Conservation (phyloP, 2,329 filamentous ascomycete species). For the Penicillium sp. region DNA sequence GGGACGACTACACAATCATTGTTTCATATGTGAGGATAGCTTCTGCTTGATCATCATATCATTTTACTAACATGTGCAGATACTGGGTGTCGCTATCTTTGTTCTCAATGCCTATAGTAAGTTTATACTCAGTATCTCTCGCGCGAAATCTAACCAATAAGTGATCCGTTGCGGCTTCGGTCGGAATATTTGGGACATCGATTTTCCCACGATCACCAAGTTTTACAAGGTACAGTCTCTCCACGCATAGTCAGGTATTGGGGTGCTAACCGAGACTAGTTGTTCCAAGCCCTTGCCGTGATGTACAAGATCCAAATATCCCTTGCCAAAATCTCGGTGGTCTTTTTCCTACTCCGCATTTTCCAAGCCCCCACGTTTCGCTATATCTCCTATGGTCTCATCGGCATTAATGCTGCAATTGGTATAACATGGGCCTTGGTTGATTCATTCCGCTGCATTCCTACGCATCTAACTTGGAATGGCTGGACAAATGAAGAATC, state of each 20-base stretch:
- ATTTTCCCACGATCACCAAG: constrained; percentile 18
- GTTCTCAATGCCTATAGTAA: constrained; percentile 14
- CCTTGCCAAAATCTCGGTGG: constrained; percentile 22
- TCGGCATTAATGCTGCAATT: constrained; percentile 20
- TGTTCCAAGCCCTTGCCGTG: constrained; percentile 21
- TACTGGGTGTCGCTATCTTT: constrained; percentile 16
- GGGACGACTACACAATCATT: constrained; percentile 26
- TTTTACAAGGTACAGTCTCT: constrained; percentile 15
- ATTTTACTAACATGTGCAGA: constrained; percentile 3
- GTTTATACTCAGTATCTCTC: background rate
- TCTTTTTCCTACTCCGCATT: constrained; percentile 28
- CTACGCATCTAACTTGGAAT: constrained; percentile 21
- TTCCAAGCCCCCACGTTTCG: constrained; percentile 24
- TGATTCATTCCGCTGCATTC: constrained; percentile 23
- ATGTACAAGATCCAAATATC: constrained; percentile 27
- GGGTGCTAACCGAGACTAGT: constrained; percentile 10
- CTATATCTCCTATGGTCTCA: constrained; percentile 22
- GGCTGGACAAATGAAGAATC: constrained; percentile 22
- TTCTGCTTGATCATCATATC: background rate
- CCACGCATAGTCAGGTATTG: background rate
- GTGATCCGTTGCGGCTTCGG: constrained; percentile 23
- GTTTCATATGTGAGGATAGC: constrained; percentile 18
- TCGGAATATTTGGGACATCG: constrained; percentile 27
- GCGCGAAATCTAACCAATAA: background rate
- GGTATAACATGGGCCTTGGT: constrained; percentile 23